A percentile compares a stretch with the other conserved stretches of the same genome.
Evolutionary conservation across 2,329 filamentous ascomycete genomes (phyloP).

Genomic region (Xylariaceae sp.): DNA sequence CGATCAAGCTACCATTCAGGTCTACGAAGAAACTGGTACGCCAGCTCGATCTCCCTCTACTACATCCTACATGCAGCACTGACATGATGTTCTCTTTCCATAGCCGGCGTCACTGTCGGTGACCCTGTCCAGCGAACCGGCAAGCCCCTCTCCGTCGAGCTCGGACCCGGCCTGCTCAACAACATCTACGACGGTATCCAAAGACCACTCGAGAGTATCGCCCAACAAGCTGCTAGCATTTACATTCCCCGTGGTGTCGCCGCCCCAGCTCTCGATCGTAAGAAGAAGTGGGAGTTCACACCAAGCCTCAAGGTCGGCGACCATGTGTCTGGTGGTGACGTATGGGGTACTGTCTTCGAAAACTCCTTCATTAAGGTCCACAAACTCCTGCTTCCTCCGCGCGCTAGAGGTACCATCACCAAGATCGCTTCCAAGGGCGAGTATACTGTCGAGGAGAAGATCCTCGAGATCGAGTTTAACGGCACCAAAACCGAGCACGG

Average conservation of each 20-base stretch:
- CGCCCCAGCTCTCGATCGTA: slow-evolving; percentile 80
- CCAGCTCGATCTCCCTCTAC: slow-evolving; percentile 1
- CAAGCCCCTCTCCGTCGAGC: slow-evolving; percentile 95
- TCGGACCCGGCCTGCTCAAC: slow-evolving; percentile 94
- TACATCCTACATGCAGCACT: not conserved
- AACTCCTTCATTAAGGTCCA: slow-evolving; percentile 93
- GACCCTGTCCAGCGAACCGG: slow-evolving; percentile 87
- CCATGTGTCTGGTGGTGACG: slow-evolving; percentile 92
- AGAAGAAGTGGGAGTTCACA: slow-evolving; percentile 95
- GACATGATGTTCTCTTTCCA: too few relatives aligned
- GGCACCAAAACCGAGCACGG: slow-evolving; percentile 89
- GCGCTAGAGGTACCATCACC: slow-evolving; percentile 87
- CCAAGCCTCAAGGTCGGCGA: slow-evolving; percentile 91
- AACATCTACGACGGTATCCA: slow-evolving; percentile 99
- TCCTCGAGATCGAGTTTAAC: slow-evolving; percentile 95
- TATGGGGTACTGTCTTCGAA: slow-evolving; percentile 92
- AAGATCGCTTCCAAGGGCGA: slow-evolving; percentile 83
- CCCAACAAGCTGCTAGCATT: slow-evolving; percentile 75
- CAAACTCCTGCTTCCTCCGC: slow-evolving; percentile 86
- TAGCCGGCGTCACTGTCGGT: slow-evolving; percentile 91
- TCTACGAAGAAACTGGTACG: slow-evolving; percentile 97
- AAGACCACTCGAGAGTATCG: slow-evolving; percentile 83
- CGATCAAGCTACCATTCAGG: slow-evolving; percentile 96
- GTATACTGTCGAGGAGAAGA: slow-evolving; percentile 91
- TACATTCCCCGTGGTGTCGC: slow-evolving; percentile 96